phyloP scores from a whole-genome alignment of 345 rosid genomes.

The Moricandia arvensis region DNA sequence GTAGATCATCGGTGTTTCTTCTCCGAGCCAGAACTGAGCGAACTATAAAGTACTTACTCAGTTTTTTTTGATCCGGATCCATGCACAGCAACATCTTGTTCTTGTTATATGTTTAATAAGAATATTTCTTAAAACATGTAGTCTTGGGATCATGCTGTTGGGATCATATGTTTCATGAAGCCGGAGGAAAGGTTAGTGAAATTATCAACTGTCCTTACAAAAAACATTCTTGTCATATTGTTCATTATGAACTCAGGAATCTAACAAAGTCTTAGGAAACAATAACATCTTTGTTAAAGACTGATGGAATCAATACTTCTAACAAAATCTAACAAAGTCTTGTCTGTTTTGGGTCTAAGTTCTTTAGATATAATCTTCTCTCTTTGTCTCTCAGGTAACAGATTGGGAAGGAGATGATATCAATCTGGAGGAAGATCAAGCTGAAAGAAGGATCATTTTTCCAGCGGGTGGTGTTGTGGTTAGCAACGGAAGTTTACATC shows the following conservation, averaged over 20 bases:
- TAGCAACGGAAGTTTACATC: constrained; percentile 55
- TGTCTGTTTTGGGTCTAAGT: neutral
- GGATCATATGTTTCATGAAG: constrained; percentile 79
- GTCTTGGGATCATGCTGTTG: constrained; percentile 99
- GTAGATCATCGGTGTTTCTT: constrained; percentile 62
- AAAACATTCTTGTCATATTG: neutral
- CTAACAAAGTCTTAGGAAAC: neutral
- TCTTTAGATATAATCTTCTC: neutral
- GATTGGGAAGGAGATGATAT: constrained; percentile 71
- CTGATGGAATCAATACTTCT: no score
- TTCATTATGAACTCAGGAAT: no score
- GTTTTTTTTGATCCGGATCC: neutral
- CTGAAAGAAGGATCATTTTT: constrained; percentile 53
- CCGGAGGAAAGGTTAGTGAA: constrained; percentile 77
- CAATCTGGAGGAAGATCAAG: constrained; percentile 57
- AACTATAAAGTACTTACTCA: constrained; percentile 44
- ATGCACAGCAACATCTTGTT: neutral
- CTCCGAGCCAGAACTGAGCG: constrained; percentile 37
- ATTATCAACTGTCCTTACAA: neutral
- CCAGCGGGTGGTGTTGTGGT: constrained; percentile 70
- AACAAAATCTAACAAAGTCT: no score
- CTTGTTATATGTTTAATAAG: neutral
- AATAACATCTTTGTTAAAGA: no score
- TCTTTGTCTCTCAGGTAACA: constrained; percentile 46
- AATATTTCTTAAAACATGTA: constrained; percentile 31